A percentile compares a stretch with the other conserved stretches of the same genome.
These are phyloP conservation scores for Trapa incisa DNA, from an alignment of 345 rosid genomes.

Conservation along the genomic window DNA sequence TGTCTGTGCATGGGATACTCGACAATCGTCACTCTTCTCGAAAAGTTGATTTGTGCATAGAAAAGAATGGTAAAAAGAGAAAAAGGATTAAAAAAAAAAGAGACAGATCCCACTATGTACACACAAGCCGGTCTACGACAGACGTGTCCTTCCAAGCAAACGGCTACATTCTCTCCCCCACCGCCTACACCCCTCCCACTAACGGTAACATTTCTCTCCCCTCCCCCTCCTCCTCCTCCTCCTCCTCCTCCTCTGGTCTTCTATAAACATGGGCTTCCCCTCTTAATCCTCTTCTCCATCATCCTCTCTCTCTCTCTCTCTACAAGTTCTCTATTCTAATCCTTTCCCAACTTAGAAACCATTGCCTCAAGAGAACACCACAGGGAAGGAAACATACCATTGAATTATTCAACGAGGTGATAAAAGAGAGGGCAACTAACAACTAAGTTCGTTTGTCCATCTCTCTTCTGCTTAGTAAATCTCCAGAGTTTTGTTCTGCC, in stretches of 20 bases:
- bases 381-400: background rate
- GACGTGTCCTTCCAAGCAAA: conserved; percentile 17
- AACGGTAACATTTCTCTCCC: conserved; percentile 17
- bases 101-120: too few relatives aligned
- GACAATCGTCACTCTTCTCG: too few relatives aligned
- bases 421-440: background rate
- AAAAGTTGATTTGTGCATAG: too few relatives aligned
- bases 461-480: too few relatives aligned
- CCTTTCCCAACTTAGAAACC: background rate
- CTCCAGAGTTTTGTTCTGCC: too few relatives aligned
- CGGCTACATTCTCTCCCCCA: conserved; percentile 36
- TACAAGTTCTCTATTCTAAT: background rate
- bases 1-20: too few relatives aligned
- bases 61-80: too few relatives aligned
- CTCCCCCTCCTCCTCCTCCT: background rate
- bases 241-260: background rate
- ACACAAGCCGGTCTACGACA: conserved; percentile 6
- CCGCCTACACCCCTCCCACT: background rate
- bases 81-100: too few relatives aligned
- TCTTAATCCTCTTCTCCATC: background rate
- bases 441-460: background rate
- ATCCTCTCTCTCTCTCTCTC: background rate
- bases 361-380: background rate
- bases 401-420: background rate
- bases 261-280: background rate